Percentiles rank a stretch among this genome's conserved stretches.
Evolutionary conservation across 371 early-diverging fungal genomes (phyloP).

Genomic region (Dentiscutata heterogama): DNA sequence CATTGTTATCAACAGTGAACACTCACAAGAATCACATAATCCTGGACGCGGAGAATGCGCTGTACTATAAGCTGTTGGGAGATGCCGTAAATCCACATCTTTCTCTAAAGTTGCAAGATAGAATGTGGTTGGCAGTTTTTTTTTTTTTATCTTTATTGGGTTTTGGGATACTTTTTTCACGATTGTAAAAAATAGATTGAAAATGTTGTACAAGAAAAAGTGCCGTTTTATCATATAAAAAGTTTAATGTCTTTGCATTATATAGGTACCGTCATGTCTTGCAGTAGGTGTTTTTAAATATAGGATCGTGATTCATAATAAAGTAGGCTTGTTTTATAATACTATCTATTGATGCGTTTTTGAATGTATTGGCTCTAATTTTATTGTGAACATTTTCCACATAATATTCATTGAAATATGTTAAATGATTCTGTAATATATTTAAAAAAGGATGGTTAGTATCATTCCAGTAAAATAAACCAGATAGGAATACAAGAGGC

Average conservation of each 20-base stretch:
- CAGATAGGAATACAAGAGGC: no score
- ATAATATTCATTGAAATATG: no score
- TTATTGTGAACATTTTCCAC: slow-evolving; percentile 30
- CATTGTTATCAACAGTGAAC: background rate
- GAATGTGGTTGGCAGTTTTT: background rate
- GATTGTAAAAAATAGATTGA: background rate
- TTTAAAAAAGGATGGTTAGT: no score
- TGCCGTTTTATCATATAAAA: background rate
- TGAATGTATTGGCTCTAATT: background rate
- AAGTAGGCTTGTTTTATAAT: no score
- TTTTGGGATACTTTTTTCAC: background rate
- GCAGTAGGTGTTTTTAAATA: no score
- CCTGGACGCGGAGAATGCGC: background rate
- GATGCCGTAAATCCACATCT: background rate
- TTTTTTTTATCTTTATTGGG: background rate
- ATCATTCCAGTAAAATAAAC: no score
- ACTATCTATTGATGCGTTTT: background rate
- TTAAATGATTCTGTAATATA: no score
- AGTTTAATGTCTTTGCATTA: background rate
- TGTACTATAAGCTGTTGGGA: background rate
- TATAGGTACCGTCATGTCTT: background rate
- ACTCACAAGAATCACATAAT: background rate
- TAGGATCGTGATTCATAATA: no score
- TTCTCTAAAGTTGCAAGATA: background rate
- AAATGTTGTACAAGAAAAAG: slow-evolving; percentile 8